Evolutionary conservation across 169 alveolate genomes (phyloP), one percentile per base, ranked within the genome.

Genomic region (Babesia caballi): DNA sequence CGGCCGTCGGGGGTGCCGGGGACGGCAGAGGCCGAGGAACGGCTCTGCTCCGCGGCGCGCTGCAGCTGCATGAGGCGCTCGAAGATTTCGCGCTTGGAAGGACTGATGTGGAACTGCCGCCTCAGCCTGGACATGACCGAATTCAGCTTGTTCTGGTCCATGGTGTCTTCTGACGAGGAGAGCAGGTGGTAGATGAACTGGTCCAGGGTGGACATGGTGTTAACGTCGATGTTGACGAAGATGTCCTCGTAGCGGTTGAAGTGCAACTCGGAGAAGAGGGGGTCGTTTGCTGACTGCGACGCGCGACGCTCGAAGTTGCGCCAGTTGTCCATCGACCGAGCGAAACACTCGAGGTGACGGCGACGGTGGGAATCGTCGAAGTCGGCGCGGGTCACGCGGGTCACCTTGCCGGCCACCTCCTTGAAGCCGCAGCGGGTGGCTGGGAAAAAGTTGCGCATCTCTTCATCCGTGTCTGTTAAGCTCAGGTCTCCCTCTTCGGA

Each of bases 61-160:
- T 67, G 83, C 32, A 78, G 46, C 40, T 60, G 46, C 58, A 56
- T 14, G 12, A 78, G 47, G 15, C 82, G 53, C 44, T 78, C 83
- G 44, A 78, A 78, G 7, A 78, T 60, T 8, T 84, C 89, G 36
- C 88, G 90, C 75, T 88, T 88, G 6, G 93, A 88, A 0, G 93
- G 93, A 9, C 89, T 59, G 3, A 88, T 71, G 49, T 78, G 82
- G 66, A 54, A 83, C 56, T 82, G 70, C 40, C 88, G 76, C 27
- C 93, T 59, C 40, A 88, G 58, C 54, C 17, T 69, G 8, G 87
- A 19, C 83, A 78, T 69, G 1, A 68, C 27, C 36, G 53, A 21
- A 33, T 36, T 70, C 21, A 78, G 42, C n/a, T 41, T 59, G 21
- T 32, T 63, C 41, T 67, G 71, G 42, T 78, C 65, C 66, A 21